phyloP scores from a whole-genome alignment of 495 filamentous ascomycete species.

The Aspergillus sclerotiicarbonarius region DNA sequence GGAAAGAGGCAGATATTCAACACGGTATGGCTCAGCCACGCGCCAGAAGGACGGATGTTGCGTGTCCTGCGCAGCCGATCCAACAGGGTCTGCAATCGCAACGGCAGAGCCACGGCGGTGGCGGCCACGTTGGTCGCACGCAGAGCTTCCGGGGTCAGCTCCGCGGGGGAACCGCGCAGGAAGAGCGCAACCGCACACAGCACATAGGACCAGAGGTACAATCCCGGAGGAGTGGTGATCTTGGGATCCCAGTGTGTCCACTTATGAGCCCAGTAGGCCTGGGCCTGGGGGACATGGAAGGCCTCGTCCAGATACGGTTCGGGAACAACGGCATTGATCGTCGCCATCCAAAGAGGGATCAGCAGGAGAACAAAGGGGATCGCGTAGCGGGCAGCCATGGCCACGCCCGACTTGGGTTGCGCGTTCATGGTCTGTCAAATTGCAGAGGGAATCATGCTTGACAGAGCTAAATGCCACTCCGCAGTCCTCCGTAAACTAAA shows the following conservation, averaged over 20 bases:
- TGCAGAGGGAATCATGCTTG: not conserved
- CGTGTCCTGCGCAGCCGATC: constrained; percentile 36
- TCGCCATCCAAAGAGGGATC: constrained; percentile 39
- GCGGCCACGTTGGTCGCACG: constrained; percentile 42
- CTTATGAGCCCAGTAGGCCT: constrained; percentile 73
- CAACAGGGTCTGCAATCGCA: constrained; percentile 40
- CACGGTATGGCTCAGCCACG: constrained; percentile 57
- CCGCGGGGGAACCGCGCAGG: constrained; percentile 39
- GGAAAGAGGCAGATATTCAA: constrained; percentile 87
- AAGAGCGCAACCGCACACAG: constrained; percentile 33
- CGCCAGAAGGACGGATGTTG: constrained; percentile 38
- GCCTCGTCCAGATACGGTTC: constrained; percentile 92
- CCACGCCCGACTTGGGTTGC: constrained; percentile 34
- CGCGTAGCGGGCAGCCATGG: constrained; percentile 41
- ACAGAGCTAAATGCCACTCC: not conserved
- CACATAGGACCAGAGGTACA: constrained; percentile 62
- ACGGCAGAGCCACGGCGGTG: constrained; percentile 37
- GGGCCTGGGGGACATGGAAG: constrained; percentile 92
- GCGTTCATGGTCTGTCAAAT: constrained; percentile 36
- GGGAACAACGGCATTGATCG: constrained; percentile 52
- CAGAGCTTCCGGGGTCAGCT: constrained; percentile 37
- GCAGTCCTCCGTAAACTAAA: too few species aligned
- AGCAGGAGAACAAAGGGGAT: constrained; percentile 42
- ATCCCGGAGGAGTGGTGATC: constrained; percentile 90
- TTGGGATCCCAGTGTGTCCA: constrained; percentile 89